A percentile compares a stretch with the other conserved stretches of the same genome.
These are phyloP conservation scores for Bipolaris sorokiniana DNA, from an alignment of 2,329 filamentous ascomycete species.

Conservation along the genomic window DNA sequence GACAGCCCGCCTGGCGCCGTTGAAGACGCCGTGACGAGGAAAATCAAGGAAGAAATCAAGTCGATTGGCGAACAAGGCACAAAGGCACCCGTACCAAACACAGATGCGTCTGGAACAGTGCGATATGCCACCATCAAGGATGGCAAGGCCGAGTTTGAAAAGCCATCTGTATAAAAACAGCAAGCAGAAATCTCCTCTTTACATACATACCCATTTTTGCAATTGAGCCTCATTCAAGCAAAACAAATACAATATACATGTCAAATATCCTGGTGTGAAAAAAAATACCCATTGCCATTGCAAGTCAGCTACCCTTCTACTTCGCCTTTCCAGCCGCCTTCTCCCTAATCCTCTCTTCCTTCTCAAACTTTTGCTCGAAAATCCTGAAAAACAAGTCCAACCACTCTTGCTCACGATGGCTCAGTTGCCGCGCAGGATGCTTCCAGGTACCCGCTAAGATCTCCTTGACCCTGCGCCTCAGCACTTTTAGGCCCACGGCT, in stretches of 20 bases:
- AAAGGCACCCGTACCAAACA: constrained; percentile 24
- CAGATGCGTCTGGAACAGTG: constrained; percentile 25
- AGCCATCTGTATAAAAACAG: constrained; percentile 9
- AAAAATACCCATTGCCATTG: background rate
- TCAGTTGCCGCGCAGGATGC: constrained; percentile 50
- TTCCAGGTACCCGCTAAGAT: constrained; percentile 75
- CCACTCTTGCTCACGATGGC: constrained; percentile 52
- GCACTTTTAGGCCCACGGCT: constrained; percentile 83
- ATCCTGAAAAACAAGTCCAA: constrained; percentile 45
- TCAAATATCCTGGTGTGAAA: background rate
- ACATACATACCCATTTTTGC: constrained; percentile 16
- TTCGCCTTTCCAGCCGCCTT: constrained; percentile 38
- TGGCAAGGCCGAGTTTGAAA: constrained; percentile 39
- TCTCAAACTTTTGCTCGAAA: constrained; percentile 40
- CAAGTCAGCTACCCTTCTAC: constrained; percentile 18
- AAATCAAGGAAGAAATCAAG: constrained; percentile 47
- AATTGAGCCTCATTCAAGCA: background rate
- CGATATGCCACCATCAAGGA: constrained; percentile 36
- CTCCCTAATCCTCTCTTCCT: constrained; percentile 42
- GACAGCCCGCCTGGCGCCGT: constrained; percentile 76
- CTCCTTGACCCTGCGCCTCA: constrained; percentile 76
- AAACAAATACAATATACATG: background rate
- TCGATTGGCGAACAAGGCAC: constrained; percentile 32
- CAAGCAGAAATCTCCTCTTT: constrained; percentile 10
- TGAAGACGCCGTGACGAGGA: constrained; percentile 57